phyloP scores from a whole-genome alignment of 805 yeast species.

The Wickerhamiella brachini region DNA sequence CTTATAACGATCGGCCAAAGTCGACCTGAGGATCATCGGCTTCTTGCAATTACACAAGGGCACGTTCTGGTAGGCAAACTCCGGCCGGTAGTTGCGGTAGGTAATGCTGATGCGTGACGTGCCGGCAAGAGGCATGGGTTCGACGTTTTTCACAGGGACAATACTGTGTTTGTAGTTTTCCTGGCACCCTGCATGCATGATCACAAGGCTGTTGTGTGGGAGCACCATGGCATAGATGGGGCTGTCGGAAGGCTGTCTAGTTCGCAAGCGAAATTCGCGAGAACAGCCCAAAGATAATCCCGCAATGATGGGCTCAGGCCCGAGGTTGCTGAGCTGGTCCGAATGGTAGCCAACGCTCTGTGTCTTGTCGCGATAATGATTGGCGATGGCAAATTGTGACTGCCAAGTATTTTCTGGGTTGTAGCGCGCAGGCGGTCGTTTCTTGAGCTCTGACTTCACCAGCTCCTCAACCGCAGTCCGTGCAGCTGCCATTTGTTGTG shows the following conservation, averaged over 20 bases:
- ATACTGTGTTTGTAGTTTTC: conserved; percentile 61
- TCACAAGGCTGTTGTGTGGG: conserved; percentile 53
- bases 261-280: conserved; percentile 47
- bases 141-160: conserved; percentile 30
- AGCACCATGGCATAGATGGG: conserved; percentile 40
- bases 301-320: conserved; percentile 57
- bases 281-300: conserved; percentile 58
- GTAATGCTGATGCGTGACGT: conserved; percentile 48
- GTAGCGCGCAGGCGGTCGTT: background rate
- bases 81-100: conserved; percentile 39
- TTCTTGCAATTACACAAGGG: conserved; percentile 32
- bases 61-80: conserved; percentile 25
- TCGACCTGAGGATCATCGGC: conserved; percentile 43
- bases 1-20: conserved; percentile 32
- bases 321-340: conserved; percentile 56
- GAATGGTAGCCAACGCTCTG: conserved; percentile 62
- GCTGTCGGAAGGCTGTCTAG: conserved; percentile 18
- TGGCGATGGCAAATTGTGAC: conserved; percentile 41
- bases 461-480: conserved; percentile 28
- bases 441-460: conserved; percentile 28
- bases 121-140: conserved; percentile 37
- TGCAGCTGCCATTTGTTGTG: conserved; percentile 30
- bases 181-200: conserved; percentile 73
- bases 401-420: conserved; percentile 30
- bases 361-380: conserved; percentile 36